Evolutionary conservation across 2,329 filamentous ascomycete genomes (phyloP).

Genomic region (Alternaria panax): DNA sequence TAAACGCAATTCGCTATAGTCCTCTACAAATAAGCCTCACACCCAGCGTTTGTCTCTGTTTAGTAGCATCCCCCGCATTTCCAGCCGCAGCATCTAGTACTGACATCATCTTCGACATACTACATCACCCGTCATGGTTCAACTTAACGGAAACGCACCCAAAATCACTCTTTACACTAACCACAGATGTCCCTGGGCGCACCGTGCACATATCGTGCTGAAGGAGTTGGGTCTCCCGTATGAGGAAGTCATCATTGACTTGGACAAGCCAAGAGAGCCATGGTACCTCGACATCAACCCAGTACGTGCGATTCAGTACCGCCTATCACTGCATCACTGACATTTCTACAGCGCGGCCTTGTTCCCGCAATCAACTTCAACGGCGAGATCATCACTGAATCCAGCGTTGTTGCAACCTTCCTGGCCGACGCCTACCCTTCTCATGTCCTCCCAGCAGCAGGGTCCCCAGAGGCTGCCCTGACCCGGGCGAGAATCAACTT

Average conservation of each 20-base stretch:
- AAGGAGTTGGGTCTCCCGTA: constrained; percentile 70
- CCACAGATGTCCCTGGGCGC: constrained; percentile 74
- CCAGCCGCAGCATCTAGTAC: neutral
- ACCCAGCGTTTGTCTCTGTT: neutral
- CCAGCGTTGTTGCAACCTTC: constrained; percentile 75
- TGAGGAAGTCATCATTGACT: constrained; percentile 76
- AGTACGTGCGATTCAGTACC: constrained; percentile 39
- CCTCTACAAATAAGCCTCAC: neutral
- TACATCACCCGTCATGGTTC: constrained; percentile 25
- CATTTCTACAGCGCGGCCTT: constrained; percentile 65
- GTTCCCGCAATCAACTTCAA: constrained; percentile 73
- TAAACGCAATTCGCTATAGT: neutral
- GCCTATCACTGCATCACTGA: neutral
- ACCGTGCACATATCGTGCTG: constrained; percentile 76
- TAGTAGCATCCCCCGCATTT: neutral
- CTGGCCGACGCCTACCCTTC: constrained; percentile 73
- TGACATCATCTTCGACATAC: constrained; percentile 3
- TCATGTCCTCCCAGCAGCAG: constrained; percentile 67
- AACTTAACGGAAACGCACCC: constrained; percentile 38
- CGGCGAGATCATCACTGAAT: constrained; percentile 74
- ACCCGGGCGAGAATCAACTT: constrained; percentile 72
- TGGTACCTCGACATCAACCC: constrained; percentile 83
- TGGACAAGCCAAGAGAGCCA: constrained; percentile 70
- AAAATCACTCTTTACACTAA: constrained; percentile 76
- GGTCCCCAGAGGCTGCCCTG: constrained; percentile 63